These are phyloP conservation scores for Eruca vesicaria DNA, from an alignment of 441 rosid species.

Conservation along the genomic window DNA sequence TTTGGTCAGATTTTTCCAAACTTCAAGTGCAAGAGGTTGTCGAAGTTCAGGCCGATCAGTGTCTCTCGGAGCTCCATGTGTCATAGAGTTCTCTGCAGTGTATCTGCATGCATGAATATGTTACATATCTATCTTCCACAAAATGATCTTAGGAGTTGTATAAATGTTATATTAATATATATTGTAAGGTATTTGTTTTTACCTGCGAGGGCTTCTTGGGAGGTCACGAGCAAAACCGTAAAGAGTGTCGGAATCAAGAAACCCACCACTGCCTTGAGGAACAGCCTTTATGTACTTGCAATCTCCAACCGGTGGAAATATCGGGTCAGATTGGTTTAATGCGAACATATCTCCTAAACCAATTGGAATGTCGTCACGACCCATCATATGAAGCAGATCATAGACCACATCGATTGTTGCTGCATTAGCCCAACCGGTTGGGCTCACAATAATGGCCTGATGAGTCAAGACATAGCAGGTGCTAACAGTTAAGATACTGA, in stretches of 20 bases:
- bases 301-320: slow-evolving; percentile 55
- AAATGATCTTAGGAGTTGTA: background rate
- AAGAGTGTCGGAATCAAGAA: slow-evolving; percentile 84
- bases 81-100: slow-evolving; percentile 68
- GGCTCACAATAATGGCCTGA: slow-evolving; percentile 82
- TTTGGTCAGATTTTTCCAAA: slow-evolving; percentile 55
- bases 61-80: slow-evolving; percentile 63
- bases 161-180: background rate
- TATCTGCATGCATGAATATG: slow-evolving; percentile 40
- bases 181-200: background rate
- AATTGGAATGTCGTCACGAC: slow-evolving; percentile 86
- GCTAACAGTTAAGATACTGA: background rate
- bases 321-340: slow-evolving; percentile 58
- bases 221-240: slow-evolving; percentile 81
- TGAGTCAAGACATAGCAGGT: background rate
- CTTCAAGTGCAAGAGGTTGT: slow-evolving; percentile 73
- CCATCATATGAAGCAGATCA: slow-evolving; percentile 96
- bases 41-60: slow-evolving; percentile 71
- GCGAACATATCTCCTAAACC: slow-evolving; percentile 75
- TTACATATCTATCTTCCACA: background rate
- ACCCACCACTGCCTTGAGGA: slow-evolving; percentile 84
- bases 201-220: slow-evolving; percentile 89
- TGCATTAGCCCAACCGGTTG: slow-evolving; percentile 95
- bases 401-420: slow-evolving; percentile 84
- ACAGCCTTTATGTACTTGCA: slow-evolving; percentile 72